A percentile compares a stretch with the other conserved stretches of the same genome.
Conservation (phyloP, 2,329 filamentous ascomycete species). For the Beauveria medogensis region DNA sequence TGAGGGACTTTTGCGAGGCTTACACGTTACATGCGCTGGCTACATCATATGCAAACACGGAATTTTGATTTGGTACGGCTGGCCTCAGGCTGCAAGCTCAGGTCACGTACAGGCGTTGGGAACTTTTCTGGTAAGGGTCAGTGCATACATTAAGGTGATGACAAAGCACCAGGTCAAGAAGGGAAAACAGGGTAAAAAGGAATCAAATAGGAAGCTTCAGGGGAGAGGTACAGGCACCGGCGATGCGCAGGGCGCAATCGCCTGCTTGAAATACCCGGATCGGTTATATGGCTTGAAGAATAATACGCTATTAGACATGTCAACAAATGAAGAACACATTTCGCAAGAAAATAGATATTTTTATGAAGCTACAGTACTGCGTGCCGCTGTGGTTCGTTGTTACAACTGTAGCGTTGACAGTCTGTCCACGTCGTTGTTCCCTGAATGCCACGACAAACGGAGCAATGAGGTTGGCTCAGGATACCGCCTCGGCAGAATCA, state of each 20-base stretch:
- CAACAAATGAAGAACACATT: not conserved
- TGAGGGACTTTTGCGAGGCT: not conserved
- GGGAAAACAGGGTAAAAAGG: not conserved
- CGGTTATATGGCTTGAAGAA: not conserved
- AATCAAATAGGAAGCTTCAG: not conserved
- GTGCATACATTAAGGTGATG: not conserved
- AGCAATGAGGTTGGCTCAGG: too few species aligned
- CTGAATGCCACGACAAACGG: too few species aligned
- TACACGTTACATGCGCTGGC: not conserved
- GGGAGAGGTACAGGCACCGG: not conserved
- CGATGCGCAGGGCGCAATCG: not conserved
- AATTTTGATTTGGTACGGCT: not conserved
- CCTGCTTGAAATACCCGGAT: not conserved
- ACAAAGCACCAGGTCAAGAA: not conserved
- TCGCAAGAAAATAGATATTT: not conserved
- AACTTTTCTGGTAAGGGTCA: not conserved
- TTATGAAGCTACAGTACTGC: not conserved
- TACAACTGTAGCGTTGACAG: too few species aligned
- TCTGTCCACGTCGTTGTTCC: too few species aligned
- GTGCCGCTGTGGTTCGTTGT: too few species aligned
- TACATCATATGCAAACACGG: not conserved
- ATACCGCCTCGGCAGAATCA: too few species aligned
- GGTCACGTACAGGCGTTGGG: constrained; percentile 3
- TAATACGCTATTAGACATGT: not conserved
- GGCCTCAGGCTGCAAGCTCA: not conserved